Evolutionary conservation across 73 alveolate genomes (phyloP).

Genomic region (Paramecium tetraurelia): DNA sequence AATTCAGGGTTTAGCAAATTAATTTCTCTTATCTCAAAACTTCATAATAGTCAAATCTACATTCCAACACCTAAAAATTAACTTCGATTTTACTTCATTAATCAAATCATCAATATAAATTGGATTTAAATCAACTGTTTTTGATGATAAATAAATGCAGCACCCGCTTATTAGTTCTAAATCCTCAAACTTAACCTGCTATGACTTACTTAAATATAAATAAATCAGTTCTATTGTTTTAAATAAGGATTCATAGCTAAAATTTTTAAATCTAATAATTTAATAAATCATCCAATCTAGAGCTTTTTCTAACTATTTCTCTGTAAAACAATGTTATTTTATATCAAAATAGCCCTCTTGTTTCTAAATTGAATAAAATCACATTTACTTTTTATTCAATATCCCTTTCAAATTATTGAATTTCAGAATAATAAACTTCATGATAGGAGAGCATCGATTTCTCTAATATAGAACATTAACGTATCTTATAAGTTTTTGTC

Average conservation of each 20-base stretch:
- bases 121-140: not conserved
- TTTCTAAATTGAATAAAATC: not conserved
- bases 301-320: not conserved
- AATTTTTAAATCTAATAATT: not conserved
- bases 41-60: not conserved
- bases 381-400: not conserved
- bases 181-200: not conserved
- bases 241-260: not conserved
- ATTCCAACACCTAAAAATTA: not conserved
- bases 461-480: not conserved
- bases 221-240: not conserved
- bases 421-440: not conserved
- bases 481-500: not conserved
- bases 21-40: not conserved
- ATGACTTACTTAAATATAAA: not conserved
- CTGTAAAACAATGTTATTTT: not conserved
- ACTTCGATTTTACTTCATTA: not conserved
- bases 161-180: not conserved
- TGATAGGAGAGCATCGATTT: not conserved
- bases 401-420: not conserved
- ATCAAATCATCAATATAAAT: not conserved
- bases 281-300: not conserved
- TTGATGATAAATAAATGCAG: slow-evolving; percentile 4
- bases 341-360: not conserved
- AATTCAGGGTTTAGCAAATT: not conserved